A percentile compares a stretch with the other conserved stretches of the same genome.
Evolutionary conservation across 495 filamentous ascomycete species (phyloP).

Genomic region (Penicillium bialowiezense): DNA sequence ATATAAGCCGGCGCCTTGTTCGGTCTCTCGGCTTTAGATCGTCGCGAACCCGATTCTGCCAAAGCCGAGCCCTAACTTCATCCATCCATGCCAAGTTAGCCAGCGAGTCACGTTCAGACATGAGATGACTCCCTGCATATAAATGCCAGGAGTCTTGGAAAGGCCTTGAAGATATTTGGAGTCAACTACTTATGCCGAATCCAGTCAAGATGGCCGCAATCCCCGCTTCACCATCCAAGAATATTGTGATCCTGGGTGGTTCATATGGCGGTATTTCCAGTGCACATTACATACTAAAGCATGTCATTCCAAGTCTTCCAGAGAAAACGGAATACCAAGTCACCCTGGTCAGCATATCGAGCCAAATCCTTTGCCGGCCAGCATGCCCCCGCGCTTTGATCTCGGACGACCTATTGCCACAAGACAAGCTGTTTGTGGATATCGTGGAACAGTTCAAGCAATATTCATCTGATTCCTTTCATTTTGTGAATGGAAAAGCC

Average conservation of each 20-base stretch:
- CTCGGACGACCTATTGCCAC: slow-evolving; percentile 40
- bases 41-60: no score
- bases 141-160: no score
- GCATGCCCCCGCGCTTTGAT: slow-evolving; percentile 46
- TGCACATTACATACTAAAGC: slow-evolving; percentile 53
- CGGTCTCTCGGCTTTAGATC: no score
- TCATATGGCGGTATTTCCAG: slow-evolving; percentile 51
- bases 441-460: slow-evolving; percentile 38
- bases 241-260: slow-evolving; percentile 52
- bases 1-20: no score
- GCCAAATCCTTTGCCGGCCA: slow-evolving; percentile 42
- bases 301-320: slow-evolving; percentile 42
- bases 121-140: no score
- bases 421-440: slow-evolving; percentile 47
- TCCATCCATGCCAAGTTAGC: no score
- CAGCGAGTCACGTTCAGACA: no score
- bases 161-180: no score
- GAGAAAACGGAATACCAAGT: slow-evolving; percentile 26
- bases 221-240: no score
- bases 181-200: no score
- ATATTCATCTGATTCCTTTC: slow-evolving; percentile 32
- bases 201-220: no score
- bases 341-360: slow-evolving; percentile 42
- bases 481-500: slow-evolving; percentile 39
- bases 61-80: no score